Evolutionary conservation across 2,329 filamentous ascomycete genomes (phyloP), one percentile per base, ranked within the genome.

Genomic region (Cladosporium cucumerinum): DNA sequence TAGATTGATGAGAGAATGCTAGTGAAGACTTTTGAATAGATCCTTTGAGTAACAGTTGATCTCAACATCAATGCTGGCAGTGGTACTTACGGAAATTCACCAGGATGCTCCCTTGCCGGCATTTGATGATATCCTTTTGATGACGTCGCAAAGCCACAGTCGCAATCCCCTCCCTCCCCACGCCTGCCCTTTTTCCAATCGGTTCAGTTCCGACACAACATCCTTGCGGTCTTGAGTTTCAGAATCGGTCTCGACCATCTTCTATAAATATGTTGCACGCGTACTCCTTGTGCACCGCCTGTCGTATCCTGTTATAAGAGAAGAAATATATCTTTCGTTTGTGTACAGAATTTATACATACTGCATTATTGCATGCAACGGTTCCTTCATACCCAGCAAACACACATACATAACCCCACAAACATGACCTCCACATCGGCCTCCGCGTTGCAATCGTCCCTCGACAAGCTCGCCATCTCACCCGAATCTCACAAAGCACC

Each of bases 381-480:
- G 21, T 36, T 34, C 32, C 14, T 34, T 12, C 32, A 34, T 14
- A 34, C 14, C 12, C 32, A 34, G 28, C 28, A 30, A 30, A 30
- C 28, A 30, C 8, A 30, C 28, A 30, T 30, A 34, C 11, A 34
- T 34, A 34, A 14, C 11, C 32, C 32, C 12, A 21, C 60, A 28
- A 54, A 12, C 26, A 62, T 55, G 60, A 46, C 60, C 21, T 55
- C 32, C 21, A 64, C 69, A 16, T 62, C 65, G 43, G 66, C 69
- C 49, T 69, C 70, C 46, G 55, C 66, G 14, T 64, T 74, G 39
- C 59, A 70, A 7, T 70, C 69, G 18, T 71, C 73, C 14, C 69
- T 78, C 16, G 68, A 75, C 67, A 74, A 73, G 63, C 73, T 78
- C 14, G 64, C 73, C 58, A 69, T 73, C 72, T 49, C 69, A 14